phyloP scores from a whole-genome alignment of 2,329 filamentous ascomycete species.

The Cytospora piceicola region DNA sequence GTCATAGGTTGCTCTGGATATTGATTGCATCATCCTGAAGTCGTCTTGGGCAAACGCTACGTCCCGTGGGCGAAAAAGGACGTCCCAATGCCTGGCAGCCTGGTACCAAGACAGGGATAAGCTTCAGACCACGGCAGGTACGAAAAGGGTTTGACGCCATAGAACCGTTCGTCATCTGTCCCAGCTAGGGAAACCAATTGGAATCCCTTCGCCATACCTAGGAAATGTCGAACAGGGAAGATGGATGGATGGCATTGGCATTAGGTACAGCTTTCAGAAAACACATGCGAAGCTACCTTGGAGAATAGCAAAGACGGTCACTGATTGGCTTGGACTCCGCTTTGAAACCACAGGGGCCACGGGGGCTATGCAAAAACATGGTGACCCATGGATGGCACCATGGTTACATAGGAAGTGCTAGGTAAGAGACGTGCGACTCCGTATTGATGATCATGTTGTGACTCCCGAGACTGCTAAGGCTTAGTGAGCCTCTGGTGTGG shows the following conservation, averaged over 20 bases:
- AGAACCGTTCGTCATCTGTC: background rate
- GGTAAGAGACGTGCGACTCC: background rate
- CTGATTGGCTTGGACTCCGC: background rate
- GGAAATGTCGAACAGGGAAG: background rate
- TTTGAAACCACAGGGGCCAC: background rate
- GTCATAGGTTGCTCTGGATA: background rate
- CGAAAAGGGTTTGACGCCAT: background rate
- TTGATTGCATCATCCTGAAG: slow-evolving; percentile 21
- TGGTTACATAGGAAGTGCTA: too few relatives aligned
- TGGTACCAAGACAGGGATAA: background rate
- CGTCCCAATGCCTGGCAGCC: background rate
- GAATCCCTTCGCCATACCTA: too few relatives aligned
- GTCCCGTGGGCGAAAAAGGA: background rate
- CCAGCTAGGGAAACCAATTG: background rate
- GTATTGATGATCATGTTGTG: slow-evolving; percentile 3
- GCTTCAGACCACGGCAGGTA: background rate
- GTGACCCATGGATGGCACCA: background rate
- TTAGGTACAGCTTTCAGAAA: background rate
- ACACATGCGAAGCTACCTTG: background rate
- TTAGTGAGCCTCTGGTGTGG: background rate
- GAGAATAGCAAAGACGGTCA: background rate
- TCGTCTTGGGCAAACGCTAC: background rate
- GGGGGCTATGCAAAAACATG: background rate
- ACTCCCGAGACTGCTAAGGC: background rate
- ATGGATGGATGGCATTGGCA: background rate